Percentiles rank a stretch among this genome's conserved stretches.
Evolutionary conservation across 495 filamentous ascomycete genomes (phyloP).

Genomic region (Venustampulla echinocandica): DNA sequence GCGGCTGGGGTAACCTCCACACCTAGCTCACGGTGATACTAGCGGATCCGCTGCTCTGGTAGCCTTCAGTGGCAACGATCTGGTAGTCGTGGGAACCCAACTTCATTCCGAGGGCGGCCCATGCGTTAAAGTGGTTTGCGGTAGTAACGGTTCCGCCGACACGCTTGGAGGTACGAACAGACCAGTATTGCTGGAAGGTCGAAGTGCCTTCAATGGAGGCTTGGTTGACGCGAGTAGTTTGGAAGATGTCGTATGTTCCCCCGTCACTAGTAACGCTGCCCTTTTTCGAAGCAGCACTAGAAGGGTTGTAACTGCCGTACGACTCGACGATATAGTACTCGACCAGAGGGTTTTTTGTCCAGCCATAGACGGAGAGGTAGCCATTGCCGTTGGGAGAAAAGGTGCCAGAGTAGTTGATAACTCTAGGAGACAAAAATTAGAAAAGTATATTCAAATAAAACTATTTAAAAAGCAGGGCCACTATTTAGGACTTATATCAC

Average conservation of each 20-base stretch:
- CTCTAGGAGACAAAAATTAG: not conserved
- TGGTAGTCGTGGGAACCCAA: slow-evolving; percentile 46
- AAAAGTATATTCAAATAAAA: not conserved
- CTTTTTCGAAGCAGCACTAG: slow-evolving; percentile 35
- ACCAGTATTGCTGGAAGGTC: slow-evolving; percentile 53
- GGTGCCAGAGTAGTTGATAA: slow-evolving; percentile 37
- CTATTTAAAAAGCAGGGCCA: slow-evolving; percentile 17
- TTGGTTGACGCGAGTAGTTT: slow-evolving; percentile 48
- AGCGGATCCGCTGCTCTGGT: slow-evolving; percentile 34
- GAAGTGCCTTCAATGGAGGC: slow-evolving; percentile 46
- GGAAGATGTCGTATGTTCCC: slow-evolving; percentile 55
- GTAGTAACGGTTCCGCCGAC: slow-evolving; percentile 26
- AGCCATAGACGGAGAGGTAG: slow-evolving; percentile 53
- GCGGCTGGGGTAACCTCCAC: too few species aligned
- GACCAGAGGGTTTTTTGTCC: slow-evolving; percentile 47
- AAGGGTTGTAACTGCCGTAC: slow-evolving; percentile 49
- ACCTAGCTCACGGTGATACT: slow-evolving; percentile 1
- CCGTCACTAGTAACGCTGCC: slow-evolving; percentile 53
- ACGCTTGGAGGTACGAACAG: slow-evolving; percentile 40
- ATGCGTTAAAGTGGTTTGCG: slow-evolving; percentile 30
- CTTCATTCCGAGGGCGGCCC: slow-evolving; percentile 28
- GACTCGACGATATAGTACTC: slow-evolving; percentile 55
- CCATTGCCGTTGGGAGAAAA: slow-evolving; percentile 39
- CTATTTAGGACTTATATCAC: slow-evolving; percentile 21
- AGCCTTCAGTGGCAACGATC: slow-evolving; percentile 47